Evolutionary conservation across 148 eudicot genomes (phyloP).

Genomic region (Chenopodium album): DNA sequence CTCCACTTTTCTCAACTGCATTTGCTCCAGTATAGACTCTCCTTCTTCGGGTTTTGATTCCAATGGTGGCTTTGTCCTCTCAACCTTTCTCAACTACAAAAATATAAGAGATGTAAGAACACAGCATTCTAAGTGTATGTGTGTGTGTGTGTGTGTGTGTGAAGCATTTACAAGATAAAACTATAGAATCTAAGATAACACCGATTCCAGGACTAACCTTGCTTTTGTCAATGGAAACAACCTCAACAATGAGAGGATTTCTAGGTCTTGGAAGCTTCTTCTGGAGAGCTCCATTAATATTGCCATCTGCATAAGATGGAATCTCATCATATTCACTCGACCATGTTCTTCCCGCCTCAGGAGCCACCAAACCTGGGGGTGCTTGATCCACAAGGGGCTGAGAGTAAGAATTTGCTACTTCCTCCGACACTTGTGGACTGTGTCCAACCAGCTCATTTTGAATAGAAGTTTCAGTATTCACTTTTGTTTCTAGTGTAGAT

Average conservation of each 20-base stretch:
- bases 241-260: conserved; percentile 85
- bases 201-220: conserved; percentile 46
- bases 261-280: conserved; percentile 74
- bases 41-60: conserved; percentile 54
- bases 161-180: background rate
- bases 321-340: conserved; percentile 29
- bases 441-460: conserved; percentile 28
- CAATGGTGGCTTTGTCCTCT: conserved; percentile 42
- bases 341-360: conserved; percentile 41
- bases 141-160: no score
- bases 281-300: conserved; percentile 43
- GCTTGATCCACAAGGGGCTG: conserved; percentile 28
- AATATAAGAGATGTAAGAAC: background rate
- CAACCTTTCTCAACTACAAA: conserved; percentile 52
- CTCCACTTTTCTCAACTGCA: conserved; percentile 65
- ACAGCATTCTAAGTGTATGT: background rate
- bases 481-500: conserved; percentile 18
- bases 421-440: conserved; percentile 23
- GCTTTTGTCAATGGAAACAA: conserved; percentile 85
- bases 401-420: conserved; percentile 25
- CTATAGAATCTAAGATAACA: background rate
- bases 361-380: conserved; percentile 33
- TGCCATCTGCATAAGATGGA: conserved; percentile 37
- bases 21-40: conserved; percentile 50
- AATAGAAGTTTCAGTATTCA: conserved; percentile 26